phyloP scores from a whole-genome alignment of 345 rosid species.

The Laguncularia racemosa region DNA sequence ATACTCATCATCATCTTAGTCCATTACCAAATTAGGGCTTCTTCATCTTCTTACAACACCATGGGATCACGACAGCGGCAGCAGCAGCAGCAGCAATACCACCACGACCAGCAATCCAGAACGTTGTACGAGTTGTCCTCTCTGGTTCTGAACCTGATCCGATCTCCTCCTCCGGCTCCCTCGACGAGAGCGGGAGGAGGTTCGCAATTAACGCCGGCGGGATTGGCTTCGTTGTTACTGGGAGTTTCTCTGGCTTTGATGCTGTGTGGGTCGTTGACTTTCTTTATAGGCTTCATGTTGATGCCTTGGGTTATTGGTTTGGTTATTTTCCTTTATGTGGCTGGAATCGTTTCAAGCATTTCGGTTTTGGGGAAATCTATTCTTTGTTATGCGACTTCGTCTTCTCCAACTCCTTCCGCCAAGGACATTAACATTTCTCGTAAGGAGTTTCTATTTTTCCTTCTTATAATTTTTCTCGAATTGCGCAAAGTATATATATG shows the following conservation, averaged over 20 bases:
- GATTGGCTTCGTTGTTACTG: constrained; percentile 71
- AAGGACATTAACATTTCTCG: constrained; percentile 40
- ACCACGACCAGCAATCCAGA: constrained; percentile 53
- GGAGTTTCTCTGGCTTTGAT: constrained; percentile 76
- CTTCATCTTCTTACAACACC: no score
- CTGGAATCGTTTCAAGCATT: constrained; percentile 68
- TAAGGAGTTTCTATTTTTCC: no score
- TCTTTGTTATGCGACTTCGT: constrained; percentile 44
- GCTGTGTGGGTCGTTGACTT: constrained; percentile 91
- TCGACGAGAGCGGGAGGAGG: constrained; percentile 10
- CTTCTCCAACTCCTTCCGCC: constrained; percentile 18
- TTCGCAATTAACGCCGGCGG: constrained; percentile 57
- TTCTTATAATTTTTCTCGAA: no score
- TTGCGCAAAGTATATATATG: no score
- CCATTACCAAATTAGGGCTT: no score
- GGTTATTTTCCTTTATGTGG: constrained; percentile 65
- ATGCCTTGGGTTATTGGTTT: constrained; percentile 94
- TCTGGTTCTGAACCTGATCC: constrained; percentile 57
- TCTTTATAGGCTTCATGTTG: constrained; percentile 82
- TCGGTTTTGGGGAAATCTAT: constrained; percentile 64
- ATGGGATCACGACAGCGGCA: constrained; percentile 9
- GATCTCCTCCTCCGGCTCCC: constrained; percentile 39
- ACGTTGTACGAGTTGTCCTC: constrained; percentile 61
- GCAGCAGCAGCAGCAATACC: constrained; percentile 21
- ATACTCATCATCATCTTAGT: no score